These are phyloP conservation scores for Alternaria consortialis DNA, from an alignment of 2,329 filamentous ascomycete species.

Conservation along the genomic window DNA sequence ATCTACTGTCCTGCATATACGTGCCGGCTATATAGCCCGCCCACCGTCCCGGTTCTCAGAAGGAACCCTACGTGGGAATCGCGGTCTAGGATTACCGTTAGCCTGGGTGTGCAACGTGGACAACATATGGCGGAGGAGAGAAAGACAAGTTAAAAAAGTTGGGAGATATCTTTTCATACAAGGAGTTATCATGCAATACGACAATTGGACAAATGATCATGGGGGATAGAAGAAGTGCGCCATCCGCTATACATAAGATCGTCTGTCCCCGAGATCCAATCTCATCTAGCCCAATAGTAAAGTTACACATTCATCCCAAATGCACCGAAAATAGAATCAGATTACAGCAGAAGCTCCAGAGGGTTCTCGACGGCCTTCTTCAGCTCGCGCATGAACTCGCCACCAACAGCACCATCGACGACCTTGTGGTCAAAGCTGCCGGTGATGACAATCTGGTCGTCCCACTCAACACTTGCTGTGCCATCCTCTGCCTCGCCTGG, in stretches of 20 bases:
- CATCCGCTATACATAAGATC: conserved; percentile 46
- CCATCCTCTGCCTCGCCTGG: conserved; percentile 86
- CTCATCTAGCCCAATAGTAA: conserved; percentile 29
- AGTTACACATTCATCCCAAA: conserved; percentile 32
- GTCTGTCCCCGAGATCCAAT: conserved; percentile 20
- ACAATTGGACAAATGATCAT: conserved; percentile 19
- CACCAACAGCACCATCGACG: conserved; percentile 93
- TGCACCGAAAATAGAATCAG: conserved; percentile 20
- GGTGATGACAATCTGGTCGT: conserved; percentile 95
- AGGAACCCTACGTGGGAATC: background rate
- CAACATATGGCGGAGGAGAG: background rate
- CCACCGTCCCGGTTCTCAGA: background rate
- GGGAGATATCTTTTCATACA: conserved; percentile 28
- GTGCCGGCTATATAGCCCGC: conserved; percentile 4
- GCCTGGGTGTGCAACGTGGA: background rate
- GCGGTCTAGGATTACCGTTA: background rate
- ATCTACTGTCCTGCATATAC: conserved; percentile 12
- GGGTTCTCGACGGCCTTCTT: conserved; percentile 99
- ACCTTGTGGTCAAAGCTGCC: conserved; percentile 99
- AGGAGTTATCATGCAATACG: conserved; percentile 19
- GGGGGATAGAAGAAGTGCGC: conserved; percentile 27
- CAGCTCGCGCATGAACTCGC: conserved; percentile 94
- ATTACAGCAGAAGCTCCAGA: conserved; percentile 87
- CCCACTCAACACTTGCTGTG: conserved; percentile 78
- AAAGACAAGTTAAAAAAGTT: conserved; percentile 11